Conservation (phyloP, 202 grass and related monocot species). For the Hordeum pubiflorum region DNA sequence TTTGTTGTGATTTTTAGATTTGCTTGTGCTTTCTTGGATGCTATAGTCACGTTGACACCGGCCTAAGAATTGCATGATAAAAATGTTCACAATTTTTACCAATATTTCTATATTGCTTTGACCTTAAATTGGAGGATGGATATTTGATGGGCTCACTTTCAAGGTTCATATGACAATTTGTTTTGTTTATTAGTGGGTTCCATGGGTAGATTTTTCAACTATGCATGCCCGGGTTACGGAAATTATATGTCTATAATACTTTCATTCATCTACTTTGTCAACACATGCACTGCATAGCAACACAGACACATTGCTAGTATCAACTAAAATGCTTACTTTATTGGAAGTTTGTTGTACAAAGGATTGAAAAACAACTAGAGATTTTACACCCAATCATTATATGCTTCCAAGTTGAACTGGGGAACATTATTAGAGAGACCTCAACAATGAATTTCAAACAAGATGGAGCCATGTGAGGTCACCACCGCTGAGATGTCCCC, state of each 20-base stretch:
- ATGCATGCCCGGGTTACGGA: background rate
- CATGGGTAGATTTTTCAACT: background rate
- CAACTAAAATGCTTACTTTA: background rate
- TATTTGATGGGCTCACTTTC: background rate
- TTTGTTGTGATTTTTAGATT: background rate
- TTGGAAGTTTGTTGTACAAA: no score
- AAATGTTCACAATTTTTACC: background rate
- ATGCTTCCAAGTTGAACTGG: background rate
- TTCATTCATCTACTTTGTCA: background rate
- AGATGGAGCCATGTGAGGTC: slow-evolving; percentile 44
- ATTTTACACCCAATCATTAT: background rate
- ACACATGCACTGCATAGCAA: background rate
- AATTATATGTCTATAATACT: background rate
- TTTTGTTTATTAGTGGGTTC: background rate
- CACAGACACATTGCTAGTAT: background rate
- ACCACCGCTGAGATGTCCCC: slow-evolving; percentile 46
- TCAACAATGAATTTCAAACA: slow-evolving; percentile 69
- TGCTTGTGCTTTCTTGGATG: background rate
- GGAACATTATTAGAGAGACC: background rate
- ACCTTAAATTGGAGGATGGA: background rate
- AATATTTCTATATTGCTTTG: background rate
- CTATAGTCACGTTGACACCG: background rate
- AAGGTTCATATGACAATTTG: background rate
- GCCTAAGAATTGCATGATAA: background rate
- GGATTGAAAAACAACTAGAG: background rate